Conservation (phyloP, 192 early-diverging fungal species). For the Rhizophlyctis rosea region DNA sequence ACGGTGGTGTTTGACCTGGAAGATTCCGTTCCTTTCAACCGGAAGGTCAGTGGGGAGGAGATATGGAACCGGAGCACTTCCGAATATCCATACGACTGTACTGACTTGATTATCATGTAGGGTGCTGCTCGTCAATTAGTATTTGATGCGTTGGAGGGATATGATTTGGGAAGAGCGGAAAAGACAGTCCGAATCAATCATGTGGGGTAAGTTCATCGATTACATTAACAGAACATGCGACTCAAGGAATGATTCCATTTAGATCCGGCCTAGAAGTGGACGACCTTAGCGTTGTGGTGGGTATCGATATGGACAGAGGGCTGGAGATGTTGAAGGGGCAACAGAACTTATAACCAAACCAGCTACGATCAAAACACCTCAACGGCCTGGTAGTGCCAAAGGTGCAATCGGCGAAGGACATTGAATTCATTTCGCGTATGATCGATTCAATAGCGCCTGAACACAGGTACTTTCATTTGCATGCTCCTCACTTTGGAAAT, state of each 20-base stretch:
- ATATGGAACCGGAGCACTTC: background rate
- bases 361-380: constrained; percentile 41
- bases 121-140: constrained; percentile 69
- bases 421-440: constrained; percentile 70
- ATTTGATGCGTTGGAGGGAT: constrained; percentile 48
- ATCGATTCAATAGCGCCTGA: constrained; percentile 70
- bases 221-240: background rate
- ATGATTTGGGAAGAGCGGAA: constrained; percentile 66
- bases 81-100: background rate
- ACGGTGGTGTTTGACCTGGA: constrained; percentile 90
- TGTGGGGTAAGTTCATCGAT: constrained; percentile 43
- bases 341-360: background rate
- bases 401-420: constrained; percentile 72
- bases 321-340: too few species aligned
- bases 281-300: constrained; percentile 76
- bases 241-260: constrained; percentile 1
- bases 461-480: constrained; percentile 10
- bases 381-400: constrained; percentile 84
- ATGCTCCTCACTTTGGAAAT: background rate
- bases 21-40: constrained; percentile 80
- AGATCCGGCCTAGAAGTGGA: constrained; percentile 66
- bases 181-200: constrained; percentile 89
- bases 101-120: constrained; percentile 9
- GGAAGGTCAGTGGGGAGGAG: constrained; percentile 53
- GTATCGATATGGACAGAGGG: constrained; percentile 21